A percentile compares a stretch with the other conserved stretches of the same genome.
Conservation (phyloP, 225 moss, liverwort and hornwort genomes). For the Lunularia cruciata region DNA sequence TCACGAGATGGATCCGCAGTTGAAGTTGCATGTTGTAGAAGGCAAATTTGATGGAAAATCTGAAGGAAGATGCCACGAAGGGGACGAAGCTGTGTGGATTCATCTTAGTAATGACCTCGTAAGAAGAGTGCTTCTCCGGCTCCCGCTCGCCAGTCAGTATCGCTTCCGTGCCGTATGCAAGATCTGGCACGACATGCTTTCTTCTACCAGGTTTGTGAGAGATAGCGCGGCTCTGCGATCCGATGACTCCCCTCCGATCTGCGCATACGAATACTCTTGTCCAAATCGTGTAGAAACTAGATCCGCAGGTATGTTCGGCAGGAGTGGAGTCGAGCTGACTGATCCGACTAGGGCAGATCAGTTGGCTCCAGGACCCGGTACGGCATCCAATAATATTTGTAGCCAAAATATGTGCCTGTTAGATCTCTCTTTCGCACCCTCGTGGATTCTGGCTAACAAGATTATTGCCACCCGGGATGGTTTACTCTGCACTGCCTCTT, state of each 20-base stretch:
- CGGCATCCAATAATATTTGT: too few species aligned
- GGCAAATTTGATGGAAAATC: neutral
- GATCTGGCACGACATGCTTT: too few species aligned
- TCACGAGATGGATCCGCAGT: neutral
- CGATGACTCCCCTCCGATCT: neutral
- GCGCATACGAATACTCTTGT: neutral
- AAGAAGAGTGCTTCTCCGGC: conserved; percentile 1
- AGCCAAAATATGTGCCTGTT: neutral
- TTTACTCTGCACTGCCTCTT: neutral
- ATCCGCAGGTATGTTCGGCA: neutral
- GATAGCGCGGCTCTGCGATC: conserved; percentile 1
- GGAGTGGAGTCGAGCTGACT: neutral
- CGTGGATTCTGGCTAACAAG: neutral
- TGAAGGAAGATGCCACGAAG: neutral
- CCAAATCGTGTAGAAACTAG: neutral
- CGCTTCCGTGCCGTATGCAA: conserved; percentile 11
- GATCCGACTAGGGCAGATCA: too few species aligned
- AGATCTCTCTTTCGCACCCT: conserved; percentile 7
- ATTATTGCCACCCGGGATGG: conserved; percentile 4
- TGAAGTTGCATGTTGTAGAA: conserved; percentile 8
- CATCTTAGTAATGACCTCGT: neutral
- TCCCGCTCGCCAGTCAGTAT: conserved; percentile 1
- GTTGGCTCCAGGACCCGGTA: neutral
- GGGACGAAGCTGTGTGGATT: conserved; percentile 6
- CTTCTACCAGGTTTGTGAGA: too few species aligned